Conservation (phyloP, 768 basidiomycete genomes). For the Lentinula boryana region DNA sequence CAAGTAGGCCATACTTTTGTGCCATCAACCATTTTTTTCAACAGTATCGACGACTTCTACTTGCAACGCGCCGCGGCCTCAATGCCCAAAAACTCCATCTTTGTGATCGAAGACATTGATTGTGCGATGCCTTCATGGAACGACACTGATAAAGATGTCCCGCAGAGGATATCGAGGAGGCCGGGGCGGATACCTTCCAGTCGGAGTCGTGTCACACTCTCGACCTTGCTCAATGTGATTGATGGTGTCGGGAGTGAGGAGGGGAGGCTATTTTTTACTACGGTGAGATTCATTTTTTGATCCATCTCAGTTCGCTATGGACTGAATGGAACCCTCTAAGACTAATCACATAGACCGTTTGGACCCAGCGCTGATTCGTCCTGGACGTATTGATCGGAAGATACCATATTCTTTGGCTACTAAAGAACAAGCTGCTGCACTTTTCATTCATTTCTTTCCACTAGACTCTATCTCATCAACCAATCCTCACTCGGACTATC, state of each 20-base stretch:
- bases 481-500: too few species aligned
- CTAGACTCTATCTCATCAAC: background rate
- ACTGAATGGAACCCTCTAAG: slow-evolving; percentile 16
- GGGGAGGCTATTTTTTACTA: slow-evolving; percentile 57
- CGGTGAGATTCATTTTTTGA: slow-evolving; percentile 24
- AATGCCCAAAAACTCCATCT: slow-evolving; percentile 46
- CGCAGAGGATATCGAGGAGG: background rate
- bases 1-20: background rate
- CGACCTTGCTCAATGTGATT: slow-evolving; percentile 51
- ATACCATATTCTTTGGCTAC: slow-evolving; percentile 46
- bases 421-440: slow-evolving; percentile 34
- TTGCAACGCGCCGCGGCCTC: slow-evolving; percentile 38
- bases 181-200: slow-evolving; percentile 8
- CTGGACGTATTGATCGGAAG: slow-evolving; percentile 52
- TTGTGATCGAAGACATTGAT: slow-evolving; percentile 58
- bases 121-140: slow-evolving; percentile 49
- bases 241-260: slow-evolving; percentile 60
- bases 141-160: slow-evolving; percentile 10
- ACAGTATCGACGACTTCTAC: slow-evolving; percentile 44
- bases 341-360: slow-evolving; percentile 53
- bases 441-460: slow-evolving; percentile 46
- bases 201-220: slow-evolving; percentile 38
- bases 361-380: slow-evolving; percentile 49
- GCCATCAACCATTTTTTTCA: background rate
- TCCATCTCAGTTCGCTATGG: background rate